Evolutionary conservation across 164 flowering plant genomes (phyloP).

Genomic region (Houttuynia cordata): DNA sequence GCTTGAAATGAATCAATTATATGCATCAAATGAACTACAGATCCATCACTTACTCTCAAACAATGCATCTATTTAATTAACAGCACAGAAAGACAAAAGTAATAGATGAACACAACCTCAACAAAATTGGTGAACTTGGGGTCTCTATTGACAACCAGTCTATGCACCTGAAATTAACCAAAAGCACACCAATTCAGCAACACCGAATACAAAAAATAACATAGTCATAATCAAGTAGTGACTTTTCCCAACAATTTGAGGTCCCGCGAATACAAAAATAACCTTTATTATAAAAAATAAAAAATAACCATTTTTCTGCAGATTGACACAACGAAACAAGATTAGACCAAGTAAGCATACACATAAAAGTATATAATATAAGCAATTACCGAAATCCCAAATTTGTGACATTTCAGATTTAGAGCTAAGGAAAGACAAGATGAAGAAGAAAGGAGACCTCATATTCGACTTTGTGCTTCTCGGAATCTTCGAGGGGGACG

Average conservation of each 20-base stretch:
- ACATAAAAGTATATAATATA: no score
- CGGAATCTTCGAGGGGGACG: slow-evolving; percentile 92
- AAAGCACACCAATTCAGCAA: slow-evolving; percentile 6
- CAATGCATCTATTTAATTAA: no score
- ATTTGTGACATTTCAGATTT: background rate
- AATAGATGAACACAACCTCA: slow-evolving; percentile 39
- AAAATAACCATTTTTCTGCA: background rate
- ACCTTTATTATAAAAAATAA: background rate
- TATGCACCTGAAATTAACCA: slow-evolving; percentile 56
- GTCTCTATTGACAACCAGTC: slow-evolving; percentile 97
- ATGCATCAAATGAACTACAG: no score
- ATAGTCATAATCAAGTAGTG: no score
- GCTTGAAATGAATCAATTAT: no score
- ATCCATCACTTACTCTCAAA: no score
- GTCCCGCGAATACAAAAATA: no score
- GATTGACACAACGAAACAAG: background rate
- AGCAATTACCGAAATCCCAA: no score
- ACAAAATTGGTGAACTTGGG: slow-evolving; percentile 96
- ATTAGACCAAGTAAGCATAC: no score
- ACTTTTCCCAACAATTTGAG: no score
- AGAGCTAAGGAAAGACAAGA: background rate
- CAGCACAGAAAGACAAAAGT: background rate
- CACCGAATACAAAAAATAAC: no score
- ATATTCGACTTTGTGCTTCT: slow-evolving; percentile 98
- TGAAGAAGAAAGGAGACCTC: slow-evolving; percentile 42